These are phyloP conservation scores for Vitis amurensis DNA, from an alignment of 164 flowering plant species.

Conservation along the genomic window DNA sequence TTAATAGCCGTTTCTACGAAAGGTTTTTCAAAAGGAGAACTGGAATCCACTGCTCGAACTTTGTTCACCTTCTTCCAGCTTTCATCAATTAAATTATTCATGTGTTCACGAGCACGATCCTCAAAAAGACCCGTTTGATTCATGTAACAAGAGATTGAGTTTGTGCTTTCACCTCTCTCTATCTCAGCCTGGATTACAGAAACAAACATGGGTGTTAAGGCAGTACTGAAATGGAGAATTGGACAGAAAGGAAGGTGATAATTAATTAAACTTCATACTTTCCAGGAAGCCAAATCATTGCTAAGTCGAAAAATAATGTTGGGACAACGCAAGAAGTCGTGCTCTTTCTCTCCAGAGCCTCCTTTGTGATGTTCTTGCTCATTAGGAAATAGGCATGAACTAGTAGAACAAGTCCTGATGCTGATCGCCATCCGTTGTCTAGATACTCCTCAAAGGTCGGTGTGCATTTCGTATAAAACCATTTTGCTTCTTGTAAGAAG, in stretches of 20 bases:
- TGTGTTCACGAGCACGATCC: slow-evolving; percentile 29
- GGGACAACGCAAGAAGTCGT: slow-evolving; percentile 24
- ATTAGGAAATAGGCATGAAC: slow-evolving; percentile 29
- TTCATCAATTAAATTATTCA: slow-evolving; percentile 20
- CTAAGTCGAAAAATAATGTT: slow-evolving; percentile 36
- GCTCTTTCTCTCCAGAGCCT: slow-evolving; percentile 16
- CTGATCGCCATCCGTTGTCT: slow-evolving; percentile 39
- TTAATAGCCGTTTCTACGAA: slow-evolving; percentile 24
- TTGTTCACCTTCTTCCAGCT: slow-evolving; percentile 39
- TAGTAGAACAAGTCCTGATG: slow-evolving; percentile 20
- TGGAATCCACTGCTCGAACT: neutral
- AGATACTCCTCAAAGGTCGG: slow-evolving; percentile 49
- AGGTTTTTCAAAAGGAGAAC: slow-evolving; percentile 16
- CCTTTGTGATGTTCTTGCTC: neutral
- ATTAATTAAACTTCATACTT: slow-evolving; percentile 18
- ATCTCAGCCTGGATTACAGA: slow-evolving; percentile 23
- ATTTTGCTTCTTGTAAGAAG: slow-evolving; percentile 43
- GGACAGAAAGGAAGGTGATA: no score
- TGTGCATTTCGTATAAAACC: slow-evolving; percentile 27
- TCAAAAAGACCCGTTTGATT: slow-evolving; percentile 20
- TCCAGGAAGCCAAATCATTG: slow-evolving; percentile 40
- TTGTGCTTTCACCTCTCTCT: slow-evolving; percentile 35
- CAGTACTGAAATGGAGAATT: no score
- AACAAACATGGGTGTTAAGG: no score
- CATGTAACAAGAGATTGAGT: slow-evolving; percentile 36